These are phyloP conservation scores for Boletus huronensis DNA, from an alignment of 768 basidiomycete genomes.

Conservation along the genomic window DNA sequence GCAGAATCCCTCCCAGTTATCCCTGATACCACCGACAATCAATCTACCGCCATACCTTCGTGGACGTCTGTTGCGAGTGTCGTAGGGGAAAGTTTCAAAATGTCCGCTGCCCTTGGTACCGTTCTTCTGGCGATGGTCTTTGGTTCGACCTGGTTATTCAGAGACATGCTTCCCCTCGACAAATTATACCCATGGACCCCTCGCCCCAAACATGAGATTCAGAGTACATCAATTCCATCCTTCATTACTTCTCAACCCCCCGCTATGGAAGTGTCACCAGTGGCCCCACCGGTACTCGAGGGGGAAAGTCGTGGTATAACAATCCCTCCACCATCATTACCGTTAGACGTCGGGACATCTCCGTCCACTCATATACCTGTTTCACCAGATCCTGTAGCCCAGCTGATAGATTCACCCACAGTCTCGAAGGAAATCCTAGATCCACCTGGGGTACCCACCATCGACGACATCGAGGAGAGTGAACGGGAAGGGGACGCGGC, in stretches of 20 bases:
- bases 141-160: slow-evolving; percentile 26
- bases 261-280: neutral
- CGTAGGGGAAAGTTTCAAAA: slow-evolving; percentile 13
- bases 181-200: slow-evolving; percentile 11
- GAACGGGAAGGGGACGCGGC: slow-evolving; percentile 48
- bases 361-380: neutral
- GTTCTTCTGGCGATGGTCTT: slow-evolving; percentile 23
- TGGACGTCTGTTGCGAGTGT: slow-evolving; percentile 14
- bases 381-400: neutral
- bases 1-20: slow-evolving; percentile 16
- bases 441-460: neutral
- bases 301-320: neutral
- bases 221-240: neutral
- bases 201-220: neutral
- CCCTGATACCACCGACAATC: slow-evolving; percentile 15
- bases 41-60: slow-evolving; percentile 11
- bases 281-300: neutral
- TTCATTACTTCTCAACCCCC: neutral
- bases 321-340: neutral
- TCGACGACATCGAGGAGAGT: slow-evolving; percentile 52
- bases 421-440: slow-evolving; percentile 10
- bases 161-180: slow-evolving; percentile 13
- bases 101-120: slow-evolving; percentile 18
- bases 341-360: neutral
- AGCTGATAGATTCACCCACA: slow-evolving; percentile 4